Conservation (phyloP, 2,329 filamentous ascomycete species). For the Fusarium caatingaense region DNA sequence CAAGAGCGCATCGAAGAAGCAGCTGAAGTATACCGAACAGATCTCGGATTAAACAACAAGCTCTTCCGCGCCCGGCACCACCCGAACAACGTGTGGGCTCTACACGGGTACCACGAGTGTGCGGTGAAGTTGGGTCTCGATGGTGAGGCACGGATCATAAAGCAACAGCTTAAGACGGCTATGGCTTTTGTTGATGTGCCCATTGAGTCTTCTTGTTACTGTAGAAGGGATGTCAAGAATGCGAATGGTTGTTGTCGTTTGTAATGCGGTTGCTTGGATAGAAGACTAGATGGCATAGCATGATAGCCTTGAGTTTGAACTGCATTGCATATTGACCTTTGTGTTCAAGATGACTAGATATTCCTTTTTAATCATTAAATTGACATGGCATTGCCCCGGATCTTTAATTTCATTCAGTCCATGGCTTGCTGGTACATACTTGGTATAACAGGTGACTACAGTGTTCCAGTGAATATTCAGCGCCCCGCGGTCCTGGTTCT, state of each 20-base stretch:
- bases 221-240: constrained; percentile 30
- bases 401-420: background rate
- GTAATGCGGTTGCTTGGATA: background rate
- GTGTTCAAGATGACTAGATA: background rate
- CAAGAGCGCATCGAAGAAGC: constrained; percentile 68
- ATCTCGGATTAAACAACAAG: constrained; percentile 67
- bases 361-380: background rate
- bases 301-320: background rate
- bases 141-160: constrained; percentile 51
- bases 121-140: constrained; percentile 60
- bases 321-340: background rate
- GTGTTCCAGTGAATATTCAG: background rate
- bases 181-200: constrained; percentile 69
- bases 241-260: constrained; percentile 16
- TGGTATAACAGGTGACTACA: background rate
- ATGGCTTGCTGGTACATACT: background rate
- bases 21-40: constrained; percentile 65
- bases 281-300: background rate
- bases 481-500: background rate
- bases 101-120: constrained; percentile 79
- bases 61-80: constrained; percentile 72
- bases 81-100: constrained; percentile 77
- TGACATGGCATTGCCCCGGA: background rate
- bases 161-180: constrained; percentile 62
- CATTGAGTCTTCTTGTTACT: constrained; percentile 53